Evolutionary conservation across 2,329 filamentous ascomycete genomes (phyloP).

Genomic region (Verticillium albo-atrum): DNA sequence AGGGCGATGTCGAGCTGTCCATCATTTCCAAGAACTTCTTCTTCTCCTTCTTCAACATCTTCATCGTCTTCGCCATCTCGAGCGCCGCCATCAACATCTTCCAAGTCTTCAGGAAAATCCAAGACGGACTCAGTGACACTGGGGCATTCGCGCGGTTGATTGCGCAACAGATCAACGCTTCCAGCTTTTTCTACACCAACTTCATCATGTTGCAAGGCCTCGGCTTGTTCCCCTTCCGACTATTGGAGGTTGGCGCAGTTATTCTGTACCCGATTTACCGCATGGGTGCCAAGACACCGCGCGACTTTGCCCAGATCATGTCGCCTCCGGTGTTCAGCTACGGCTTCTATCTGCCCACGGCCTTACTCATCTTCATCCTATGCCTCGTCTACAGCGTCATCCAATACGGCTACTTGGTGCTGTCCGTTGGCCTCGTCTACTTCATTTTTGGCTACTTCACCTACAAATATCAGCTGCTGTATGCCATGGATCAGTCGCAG

Average conservation of each 20-base stretch:
- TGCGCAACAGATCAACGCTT: constrained; percentile 66
- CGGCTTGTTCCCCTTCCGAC: constrained; percentile 87
- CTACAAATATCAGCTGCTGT: constrained; percentile 96
- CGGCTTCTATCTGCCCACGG: constrained; percentile 91
- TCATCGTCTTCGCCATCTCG: constrained; percentile 88
- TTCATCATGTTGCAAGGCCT: constrained; percentile 91
- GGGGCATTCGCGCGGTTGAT: constrained; percentile 71
- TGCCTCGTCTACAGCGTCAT: constrained; percentile 93
- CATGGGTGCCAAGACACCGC: constrained; percentile 77
- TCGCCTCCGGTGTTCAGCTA: constrained; percentile 89
- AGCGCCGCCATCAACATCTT: constrained; percentile 79
- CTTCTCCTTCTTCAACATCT: constrained; percentile 99
- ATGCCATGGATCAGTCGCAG: constrained; percentile 96
- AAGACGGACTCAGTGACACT: constrained; percentile 72
- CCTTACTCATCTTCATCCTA: constrained; percentile 88
- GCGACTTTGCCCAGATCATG: constrained; percentile 79
- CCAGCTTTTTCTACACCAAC: constrained; percentile 86
- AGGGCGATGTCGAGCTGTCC: constrained; percentile 89
- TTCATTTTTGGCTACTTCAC: constrained; percentile 81
- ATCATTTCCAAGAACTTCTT: constrained; percentile 98
- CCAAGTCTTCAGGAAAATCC: constrained; percentile 67
- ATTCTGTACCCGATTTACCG: constrained; percentile 76
- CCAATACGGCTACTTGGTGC: constrained; percentile 71
- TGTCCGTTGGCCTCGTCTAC: constrained; percentile 78
- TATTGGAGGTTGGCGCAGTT: constrained; percentile 86